Evolutionary conservation across 148 eudicot genomes (phyloP).

Genomic region (Cornus kousa): DNA sequence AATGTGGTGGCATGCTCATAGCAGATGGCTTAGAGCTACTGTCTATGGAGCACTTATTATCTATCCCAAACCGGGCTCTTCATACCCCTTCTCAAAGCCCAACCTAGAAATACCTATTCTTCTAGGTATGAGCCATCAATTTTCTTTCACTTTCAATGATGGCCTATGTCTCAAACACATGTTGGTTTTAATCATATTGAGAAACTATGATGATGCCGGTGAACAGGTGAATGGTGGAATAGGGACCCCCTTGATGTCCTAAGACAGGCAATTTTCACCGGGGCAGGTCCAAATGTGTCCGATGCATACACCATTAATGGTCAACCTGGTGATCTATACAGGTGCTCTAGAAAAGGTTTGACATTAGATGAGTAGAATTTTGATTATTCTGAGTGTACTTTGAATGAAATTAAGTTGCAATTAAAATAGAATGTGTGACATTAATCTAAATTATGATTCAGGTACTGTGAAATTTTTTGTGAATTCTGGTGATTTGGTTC

Average conservation of each 20-base stretch:
- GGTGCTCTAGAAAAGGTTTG: slow-evolving; percentile 66
- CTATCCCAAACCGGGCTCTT: slow-evolving; percentile 49
- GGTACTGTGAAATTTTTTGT: slow-evolving; percentile 44
- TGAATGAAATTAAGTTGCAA: neutral
- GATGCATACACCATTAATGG: slow-evolving; percentile 76
- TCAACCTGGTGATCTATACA: slow-evolving; percentile 70
- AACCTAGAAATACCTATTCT: slow-evolving; percentile 56
- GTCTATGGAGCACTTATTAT: slow-evolving; percentile 66
- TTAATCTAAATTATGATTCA: slow-evolving; percentile 24
- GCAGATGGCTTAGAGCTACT: slow-evolving; percentile 77
- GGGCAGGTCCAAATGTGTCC: slow-evolving; percentile 68
- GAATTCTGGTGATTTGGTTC: slow-evolving; percentile 57
- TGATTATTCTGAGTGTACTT: no score
- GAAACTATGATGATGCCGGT: neutral
- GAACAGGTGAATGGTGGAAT: slow-evolving; percentile 83
- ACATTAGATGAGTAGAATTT: neutral
- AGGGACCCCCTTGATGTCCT: slow-evolving; percentile 56
- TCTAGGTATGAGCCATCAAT: slow-evolving; percentile 37
- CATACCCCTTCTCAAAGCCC: slow-evolving; percentile 64
- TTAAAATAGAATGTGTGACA: neutral
- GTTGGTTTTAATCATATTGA: neutral
- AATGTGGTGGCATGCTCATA: slow-evolving; percentile 85
- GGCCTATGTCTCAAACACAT: neutral
- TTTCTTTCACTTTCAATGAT: neutral
- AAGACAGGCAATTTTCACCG: slow-evolving; percentile 50